Evolutionary conservation across 2,329 filamentous ascomycete genomes (phyloP), one percentile per base, ranked within the genome.

Genomic region (Penicillium sp.): DNA sequence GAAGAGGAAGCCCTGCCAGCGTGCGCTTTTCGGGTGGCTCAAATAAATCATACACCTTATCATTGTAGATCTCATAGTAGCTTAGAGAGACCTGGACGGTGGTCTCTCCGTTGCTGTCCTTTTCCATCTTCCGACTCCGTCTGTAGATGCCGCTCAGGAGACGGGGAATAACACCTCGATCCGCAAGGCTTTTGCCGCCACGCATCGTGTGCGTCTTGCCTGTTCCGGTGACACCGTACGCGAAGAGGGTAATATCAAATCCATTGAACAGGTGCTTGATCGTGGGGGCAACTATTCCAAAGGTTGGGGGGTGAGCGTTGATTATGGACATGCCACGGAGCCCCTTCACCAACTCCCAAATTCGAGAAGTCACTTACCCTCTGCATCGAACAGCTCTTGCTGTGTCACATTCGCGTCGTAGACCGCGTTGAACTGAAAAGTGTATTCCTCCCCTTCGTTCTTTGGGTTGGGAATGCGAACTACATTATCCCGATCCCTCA

Each of bases 181-280:
- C 92, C 5, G 89, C 89, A 56, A 96, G 82, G 72, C 89, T 90
- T 76, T 96, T 86, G 40, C 93, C 93, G 65, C 93, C 93, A 64
- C 93, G 88, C 92, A 97, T 96, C 2, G 93, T 97, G 77, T 96
- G 91, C 60, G 93, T 97, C 79, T 97, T 97, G 56, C 93, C 93
- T 0, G 92, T 96, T 49, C 93, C 93, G 0, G 93, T 96, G 60
- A 94, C 91, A 60, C 93, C 93, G 73, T 97, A 96, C 31, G 93
- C 92, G 72, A 97, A 96, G 58, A 96, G 86, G 11, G 92, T 96
- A 43, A 94, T 86, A 77, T 96, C 91, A 72, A 92, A 87, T 58
- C 91, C 95, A 55, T 74, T 77, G 78, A 98, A 97, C 10, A 98
- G 86, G 55, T 95, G 90, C 75, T 96, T 97, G 63, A 97, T 82